Evolutionary conservation across 495 filamentous ascomycete genomes (phyloP).

Genomic region (Neurospora sp.): DNA sequence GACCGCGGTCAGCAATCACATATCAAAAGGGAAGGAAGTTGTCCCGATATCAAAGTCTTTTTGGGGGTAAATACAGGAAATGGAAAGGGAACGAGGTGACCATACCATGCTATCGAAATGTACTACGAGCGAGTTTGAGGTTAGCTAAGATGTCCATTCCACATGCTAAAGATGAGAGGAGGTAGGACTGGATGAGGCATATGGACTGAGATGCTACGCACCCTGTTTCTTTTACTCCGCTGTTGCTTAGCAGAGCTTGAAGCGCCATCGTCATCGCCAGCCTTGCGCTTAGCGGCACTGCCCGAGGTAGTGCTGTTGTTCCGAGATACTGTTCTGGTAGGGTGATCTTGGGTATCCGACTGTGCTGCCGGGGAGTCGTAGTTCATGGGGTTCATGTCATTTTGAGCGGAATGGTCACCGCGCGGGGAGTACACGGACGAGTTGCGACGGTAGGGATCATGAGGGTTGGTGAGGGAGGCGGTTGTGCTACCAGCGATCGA

Average conservation of each 20-base stretch:
- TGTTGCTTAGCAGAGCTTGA: slow-evolving; percentile 32
- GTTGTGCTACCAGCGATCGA: not conserved
- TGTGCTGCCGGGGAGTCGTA: slow-evolving; percentile 1
- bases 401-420: slow-evolving; percentile 29
- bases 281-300: slow-evolving; percentile 3
- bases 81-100: not conserved
- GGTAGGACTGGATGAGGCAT: not conserved
- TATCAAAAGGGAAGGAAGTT: not conserved
- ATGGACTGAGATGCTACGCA: slow-evolving; percentile 7
- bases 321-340: slow-evolving; percentile 15
- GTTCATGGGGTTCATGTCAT: not conserved
- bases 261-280: slow-evolving; percentile 20
- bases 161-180: not conserved
- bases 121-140: slow-evolving; percentile 40
- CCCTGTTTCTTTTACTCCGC: slow-evolving; percentile 52
- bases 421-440: slow-evolving; percentile 20
- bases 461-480: not conserved
- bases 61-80: not conserved
- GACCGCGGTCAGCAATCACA: not conserved
- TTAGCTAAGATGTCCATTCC: not conserved
- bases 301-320: slow-evolving; percentile 11
- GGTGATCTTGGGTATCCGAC: not conserved
- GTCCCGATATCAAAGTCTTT: not conserved
- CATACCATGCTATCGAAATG: slow-evolving; percentile 86
- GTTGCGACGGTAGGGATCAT: slow-evolving; percentile 3